phyloP scores from a whole-genome alignment of 2,329 filamentous ascomycete genomes.

The Botrytis medusae region DNA sequence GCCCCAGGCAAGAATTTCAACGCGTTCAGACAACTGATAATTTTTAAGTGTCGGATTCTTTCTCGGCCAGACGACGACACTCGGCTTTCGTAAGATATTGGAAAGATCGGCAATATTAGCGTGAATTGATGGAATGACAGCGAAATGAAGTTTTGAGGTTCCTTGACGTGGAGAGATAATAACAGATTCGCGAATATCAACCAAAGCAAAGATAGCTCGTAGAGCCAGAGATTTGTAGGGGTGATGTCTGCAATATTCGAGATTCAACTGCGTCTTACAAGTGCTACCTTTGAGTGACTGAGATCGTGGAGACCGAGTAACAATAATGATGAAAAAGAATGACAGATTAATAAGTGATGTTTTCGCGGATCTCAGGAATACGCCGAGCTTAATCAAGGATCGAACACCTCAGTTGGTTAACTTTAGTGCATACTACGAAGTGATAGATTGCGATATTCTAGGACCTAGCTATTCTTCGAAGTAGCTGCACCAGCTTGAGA shows the following conservation, averaged over 20 bases:
- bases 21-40: neutral
- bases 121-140: no score
- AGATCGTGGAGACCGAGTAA: neutral
- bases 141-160: no score
- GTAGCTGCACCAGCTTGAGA: neutral
- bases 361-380: neutral
- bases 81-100: neutral
- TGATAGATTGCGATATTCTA: no score
- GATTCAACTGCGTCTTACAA: neutral
- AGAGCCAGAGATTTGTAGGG: neutral
- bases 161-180: no score
- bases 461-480: neutral
- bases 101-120: neutral
- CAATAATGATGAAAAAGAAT: neutral
- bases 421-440: neutral
- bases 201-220: neutral
- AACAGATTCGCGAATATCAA: neutral
- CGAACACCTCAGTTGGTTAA: neutral
- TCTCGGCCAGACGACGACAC: no score
- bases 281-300: neutral
- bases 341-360: neutral
- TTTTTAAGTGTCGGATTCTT: neutral
- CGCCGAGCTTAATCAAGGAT: neutral
- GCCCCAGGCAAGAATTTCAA: no score
- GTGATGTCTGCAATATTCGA: neutral